Base-by-base conservation (phyloP, 139 green algal species). In the Parachlorella kessleri region DNA sequence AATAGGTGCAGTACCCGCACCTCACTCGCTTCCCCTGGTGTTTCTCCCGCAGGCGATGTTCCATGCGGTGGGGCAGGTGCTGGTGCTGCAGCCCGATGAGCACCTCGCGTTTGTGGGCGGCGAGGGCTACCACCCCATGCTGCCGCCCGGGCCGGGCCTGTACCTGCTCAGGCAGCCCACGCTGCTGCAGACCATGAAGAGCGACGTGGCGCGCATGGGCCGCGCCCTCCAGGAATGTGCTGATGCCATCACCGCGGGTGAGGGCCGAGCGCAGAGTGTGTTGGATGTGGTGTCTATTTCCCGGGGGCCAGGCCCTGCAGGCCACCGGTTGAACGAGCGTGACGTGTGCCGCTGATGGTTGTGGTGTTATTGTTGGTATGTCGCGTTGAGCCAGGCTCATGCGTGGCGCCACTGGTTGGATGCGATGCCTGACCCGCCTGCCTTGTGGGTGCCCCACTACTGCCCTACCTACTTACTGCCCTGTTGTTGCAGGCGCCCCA, bases 1-100 rank as follows among this genome's bases (percentile, higher is more conserved):
- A 21, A 1, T 30, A 6, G 1, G 1, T 39, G 32, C 24, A 30
- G 2, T 23, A 35, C 59, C 9, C 5, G 48, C 36, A 3, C 67
- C 38, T 38, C 41, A 18, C 41, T 42, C 39, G 39, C 39, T 30
- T 6, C 39, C 68, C 3, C 26, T 32, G 23, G 1, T 72, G 24
- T 21, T 38, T 37, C 35, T 23, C 64, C 77, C 83, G 72, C 85
- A 91, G 78, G 72, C 94, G 72, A 90, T 99, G 76, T 99, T 98
- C 87, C 90, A 92, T 72, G 95, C 94, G 69, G 82, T 99, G 38
- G 97, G 96, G 4, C 81, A 86, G 35, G 89, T 96, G 76, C 79
- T 95, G 30, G 85, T 99, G 33, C 81, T 99, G 85, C 97, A 99
- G 88, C 94, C 95, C 26, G 63, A 89, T 73, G 67, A 41, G 6